A percentile compares a stretch with the other conserved stretches of the same genome.
Evolutionary conservation across 2,329 filamentous ascomycete genomes (phyloP).

Genomic region (Monosporascus ibericus): DNA sequence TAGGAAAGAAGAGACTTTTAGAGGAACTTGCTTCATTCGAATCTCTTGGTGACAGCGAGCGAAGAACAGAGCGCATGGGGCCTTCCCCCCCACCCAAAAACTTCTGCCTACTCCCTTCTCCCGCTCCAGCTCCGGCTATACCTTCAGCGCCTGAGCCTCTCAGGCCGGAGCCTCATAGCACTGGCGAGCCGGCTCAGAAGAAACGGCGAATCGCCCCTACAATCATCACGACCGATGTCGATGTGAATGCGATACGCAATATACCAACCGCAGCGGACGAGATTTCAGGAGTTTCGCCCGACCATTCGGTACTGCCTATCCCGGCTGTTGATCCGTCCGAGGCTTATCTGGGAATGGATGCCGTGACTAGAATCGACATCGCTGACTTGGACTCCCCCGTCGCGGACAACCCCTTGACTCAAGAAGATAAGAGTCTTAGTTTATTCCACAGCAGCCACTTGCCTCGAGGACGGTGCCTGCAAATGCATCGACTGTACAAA

Average conservation of each 20-base stretch:
- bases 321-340: not conserved
- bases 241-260: conserved; percentile 11
- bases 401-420: not conserved
- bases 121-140: not conserved
- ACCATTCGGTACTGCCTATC: not conserved
- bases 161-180: not conserved
- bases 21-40: not conserved
- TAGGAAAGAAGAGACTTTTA: not conserved
- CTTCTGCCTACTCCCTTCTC: too few species aligned
- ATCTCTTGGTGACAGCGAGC: not conserved
- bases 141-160: not conserved
- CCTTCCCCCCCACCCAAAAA: not conserved
- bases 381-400: conserved; percentile 4
- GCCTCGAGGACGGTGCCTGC: conserved; percentile 16
- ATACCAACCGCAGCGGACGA: conserved; percentile 21
- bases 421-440: conserved; percentile 8
- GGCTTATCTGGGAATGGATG: conserved; percentile 19
- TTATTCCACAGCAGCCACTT: conserved; percentile 2
- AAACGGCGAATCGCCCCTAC: conserved; percentile 19
- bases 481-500: conserved; percentile 19
- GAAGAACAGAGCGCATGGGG: not conserved
- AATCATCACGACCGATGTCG: conserved; percentile 13
- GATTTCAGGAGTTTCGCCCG: conserved; percentile 1
- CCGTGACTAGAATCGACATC: conserved; percentile 20
- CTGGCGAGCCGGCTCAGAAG: conserved; percentile 13